These are phyloP conservation scores for Starmera dryadoides DNA, from an alignment of 805 yeast genomes.

Conservation along the genomic window DNA sequence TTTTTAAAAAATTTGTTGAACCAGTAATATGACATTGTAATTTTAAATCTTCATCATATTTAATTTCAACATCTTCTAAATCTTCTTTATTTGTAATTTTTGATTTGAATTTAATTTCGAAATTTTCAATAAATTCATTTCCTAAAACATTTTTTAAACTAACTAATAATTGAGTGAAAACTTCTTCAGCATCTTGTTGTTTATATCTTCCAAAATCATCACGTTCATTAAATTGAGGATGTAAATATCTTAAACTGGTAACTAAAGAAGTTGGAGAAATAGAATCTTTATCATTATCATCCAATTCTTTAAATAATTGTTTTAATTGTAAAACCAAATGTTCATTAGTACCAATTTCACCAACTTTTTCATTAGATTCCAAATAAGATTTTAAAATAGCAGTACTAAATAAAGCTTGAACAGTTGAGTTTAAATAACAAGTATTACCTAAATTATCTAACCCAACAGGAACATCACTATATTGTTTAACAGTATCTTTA, in stretches of 20 bases:
- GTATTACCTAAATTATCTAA: constrained; percentile 93
- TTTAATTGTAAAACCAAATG: constrained; percentile 42
- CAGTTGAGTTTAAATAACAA: constrained; percentile 83
- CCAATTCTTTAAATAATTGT: constrained; percentile 33
- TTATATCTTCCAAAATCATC: constrained; percentile 65
- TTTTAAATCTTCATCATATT: constrained; percentile 57
- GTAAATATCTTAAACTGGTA: constrained; percentile 52
- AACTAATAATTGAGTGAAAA: constrained; percentile 70
- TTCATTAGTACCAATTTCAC: constrained; percentile 27
- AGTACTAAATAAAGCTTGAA: constrained; percentile 81
- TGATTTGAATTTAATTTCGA: constrained; percentile 60
- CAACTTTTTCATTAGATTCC: constrained; percentile 35
- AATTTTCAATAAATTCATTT: constrained; percentile 44
- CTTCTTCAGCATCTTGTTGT: constrained; percentile 99
- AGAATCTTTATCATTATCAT: constrained; percentile 32
- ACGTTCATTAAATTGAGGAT: constrained; percentile 88
- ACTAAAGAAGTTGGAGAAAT: constrained; percentile 67
- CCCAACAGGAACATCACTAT: constrained; percentile 65
- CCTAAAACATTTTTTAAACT: constrained; percentile 41
- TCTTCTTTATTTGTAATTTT: constrained; percentile 55
- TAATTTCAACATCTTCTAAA: constrained; percentile 39
- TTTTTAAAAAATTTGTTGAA: constrained; percentile 79
- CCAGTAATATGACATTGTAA: constrained; percentile 85
- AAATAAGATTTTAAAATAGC: constrained; percentile 63
- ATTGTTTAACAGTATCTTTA: constrained; percentile 33